These are phyloP conservation scores for Aquilaria malaccensis DNA, from an alignment of 345 rosid species.

Conservation along the genomic window DNA sequence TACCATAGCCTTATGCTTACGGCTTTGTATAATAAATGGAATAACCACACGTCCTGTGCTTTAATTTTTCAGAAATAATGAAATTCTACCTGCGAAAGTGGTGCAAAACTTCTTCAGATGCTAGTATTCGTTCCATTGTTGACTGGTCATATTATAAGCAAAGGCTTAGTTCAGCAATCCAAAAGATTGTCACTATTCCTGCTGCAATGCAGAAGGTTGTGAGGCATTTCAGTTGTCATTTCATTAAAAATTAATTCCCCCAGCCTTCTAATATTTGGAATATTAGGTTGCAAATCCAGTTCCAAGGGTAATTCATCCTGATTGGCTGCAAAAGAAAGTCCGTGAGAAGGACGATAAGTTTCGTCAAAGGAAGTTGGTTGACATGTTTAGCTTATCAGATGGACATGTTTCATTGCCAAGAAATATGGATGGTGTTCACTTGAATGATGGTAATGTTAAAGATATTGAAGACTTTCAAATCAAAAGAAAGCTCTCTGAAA, in stretches of 20 bases:
- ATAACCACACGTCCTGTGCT: slow-evolving; percentile 2
- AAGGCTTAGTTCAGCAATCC: slow-evolving; percentile 87
- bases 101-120: slow-evolving; percentile 79
- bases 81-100: slow-evolving; percentile 76
- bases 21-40: slow-evolving; percentile 17
- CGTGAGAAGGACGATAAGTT: slow-evolving; percentile 89
- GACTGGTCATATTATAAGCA: slow-evolving; percentile 97
- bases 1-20: slow-evolving; percentile 9
- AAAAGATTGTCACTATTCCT: slow-evolving; percentile 91
- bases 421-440: slow-evolving; percentile 10
- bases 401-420: slow-evolving; percentile 26
- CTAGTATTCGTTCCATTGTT: slow-evolving; percentile 71
- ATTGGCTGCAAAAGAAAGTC: slow-evolving; percentile 94
- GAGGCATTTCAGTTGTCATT: slow-evolving; percentile 11
- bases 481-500: slow-evolving; percentile 31
- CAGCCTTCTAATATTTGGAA: slow-evolving; percentile 16
- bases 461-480: slow-evolving; percentile 81
- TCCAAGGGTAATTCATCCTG: slow-evolving; percentile 94
- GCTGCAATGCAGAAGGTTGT: slow-evolving; percentile 99
- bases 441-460: slow-evolving; percentile 25
- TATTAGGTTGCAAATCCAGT: slow-evolving; percentile 88
- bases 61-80: slow-evolving; percentile 52
- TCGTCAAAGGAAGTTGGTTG: slow-evolving; percentile 77
- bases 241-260: slow-evolving; percentile 9
- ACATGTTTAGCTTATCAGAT: slow-evolving; percentile 43